Base-by-base conservation (phyloP, 495 filamentous ascomycete species). In the Antarctomyces pellizariae region DNA sequence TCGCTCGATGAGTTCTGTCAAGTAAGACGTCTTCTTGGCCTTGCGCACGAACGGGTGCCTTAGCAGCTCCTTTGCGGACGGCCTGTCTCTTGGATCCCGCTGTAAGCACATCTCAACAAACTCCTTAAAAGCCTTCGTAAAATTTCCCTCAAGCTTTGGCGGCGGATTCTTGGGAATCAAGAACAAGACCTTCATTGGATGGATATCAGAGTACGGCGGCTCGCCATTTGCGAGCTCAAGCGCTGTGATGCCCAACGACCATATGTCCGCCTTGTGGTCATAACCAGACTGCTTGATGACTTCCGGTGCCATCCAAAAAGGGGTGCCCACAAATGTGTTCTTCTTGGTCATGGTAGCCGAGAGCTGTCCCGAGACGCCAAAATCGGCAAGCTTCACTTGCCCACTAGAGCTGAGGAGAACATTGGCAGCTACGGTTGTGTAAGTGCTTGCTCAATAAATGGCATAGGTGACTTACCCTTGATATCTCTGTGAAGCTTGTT, bases 281-380 rank as follows among this genome's bases (percentile, higher is more conserved):
- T 97, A 97, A 21, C 86, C 86, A 27, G 78, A 86, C 45, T 91
- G 82, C 54, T 91, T 91, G 48, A 97, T 97, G 16, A 97, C 86
- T 47, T 97, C 86, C 5, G 86, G 86, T 3, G 86, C 86, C 86
- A 97, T 97, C 86, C 86, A 97, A 50, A 93, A 97, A 0, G 86
- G 86, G 2, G 86, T 95, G 8, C 86, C 86, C 13, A 97, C 86
- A 44, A 97, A 97, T 0, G 86, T 97, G 42, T 95, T 97, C 49
- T 92, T 92, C 53, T 93, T 91, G 13, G 89, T 92, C 77, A 93
- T 95, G n/a, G 86, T 93, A 1, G 80, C 79, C 13, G 84, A 83
- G n/a, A 97, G 58, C 42, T 97, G 86, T 8, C 84, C 82, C 13
- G 84, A 91, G 9, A 97, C 86, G 23, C 86, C 86, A 51, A 97